These are phyloP conservation scores for Penicillium coffeae DNA, from an alignment of 495 filamentous ascomycete genomes.

Conservation along the genomic window DNA sequence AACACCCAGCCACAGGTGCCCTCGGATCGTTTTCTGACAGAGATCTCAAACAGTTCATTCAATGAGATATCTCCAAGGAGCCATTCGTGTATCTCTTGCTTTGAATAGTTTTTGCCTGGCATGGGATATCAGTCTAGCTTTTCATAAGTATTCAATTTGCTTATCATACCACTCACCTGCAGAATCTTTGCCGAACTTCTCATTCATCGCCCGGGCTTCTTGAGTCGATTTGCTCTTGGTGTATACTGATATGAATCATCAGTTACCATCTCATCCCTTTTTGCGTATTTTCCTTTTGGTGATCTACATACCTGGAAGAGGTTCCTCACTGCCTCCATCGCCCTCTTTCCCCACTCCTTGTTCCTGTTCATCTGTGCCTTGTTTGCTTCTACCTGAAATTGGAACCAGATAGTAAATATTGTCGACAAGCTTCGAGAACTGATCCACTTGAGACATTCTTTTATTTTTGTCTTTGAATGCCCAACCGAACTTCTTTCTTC, in stretches of 20 bases:
- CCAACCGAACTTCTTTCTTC: constrained; percentile 6
- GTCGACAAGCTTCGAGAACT: constrained; percentile 3
- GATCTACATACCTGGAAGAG: too few species aligned
- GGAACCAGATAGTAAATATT: constrained; percentile 1
- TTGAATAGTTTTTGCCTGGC: neutral
- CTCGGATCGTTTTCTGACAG: neutral
- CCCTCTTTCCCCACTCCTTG: too few species aligned
- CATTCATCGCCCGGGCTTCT: too few species aligned
- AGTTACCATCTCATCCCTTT: too few species aligned
- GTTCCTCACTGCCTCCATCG: too few species aligned
- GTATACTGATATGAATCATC: too few species aligned
- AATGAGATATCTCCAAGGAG: neutral
- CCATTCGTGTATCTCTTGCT: constrained; percentile 1
- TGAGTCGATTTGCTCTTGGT: too few species aligned
- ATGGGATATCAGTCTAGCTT: too few species aligned
- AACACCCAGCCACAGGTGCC: constrained; percentile 3
- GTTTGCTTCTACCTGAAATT: neutral
- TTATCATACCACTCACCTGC: too few species aligned
- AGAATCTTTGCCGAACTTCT: too few species aligned
- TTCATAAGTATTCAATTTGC: neutral
- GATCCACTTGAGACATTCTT: constrained; percentile 4
- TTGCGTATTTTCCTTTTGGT: too few species aligned
- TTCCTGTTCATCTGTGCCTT: too few species aligned
- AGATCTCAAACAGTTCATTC: constrained; percentile 1
- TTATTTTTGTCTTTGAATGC: constrained; percentile 3